Base-by-base conservation (phyloP, 306 rosid genomes). In the Dryas alaskensis region DNA sequence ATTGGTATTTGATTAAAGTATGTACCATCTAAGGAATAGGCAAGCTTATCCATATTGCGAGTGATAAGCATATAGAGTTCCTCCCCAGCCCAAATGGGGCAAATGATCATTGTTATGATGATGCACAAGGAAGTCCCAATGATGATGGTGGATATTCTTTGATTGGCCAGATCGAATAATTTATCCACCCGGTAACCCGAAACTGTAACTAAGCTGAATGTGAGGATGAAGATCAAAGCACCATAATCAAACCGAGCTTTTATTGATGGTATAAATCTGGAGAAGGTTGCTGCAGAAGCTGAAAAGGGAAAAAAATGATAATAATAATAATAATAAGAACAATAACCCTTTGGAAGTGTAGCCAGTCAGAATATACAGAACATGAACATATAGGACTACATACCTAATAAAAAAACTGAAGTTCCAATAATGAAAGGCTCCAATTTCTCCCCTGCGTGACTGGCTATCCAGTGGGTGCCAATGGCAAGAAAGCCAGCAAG, bases 31-130 rank as follows among this genome's bases (percentile, higher is more conserved):
- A 94, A 58, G 72, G 97, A 88, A 70, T 78, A 68, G 25, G 94
- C 88, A 4, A 92, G 83, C 47, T 92, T 94, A 84, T 94, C 93
- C 76, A 94, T 82, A 73, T 94, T 92, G 2, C 76, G 55, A 4
- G 81, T 79, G 70, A 78, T 80, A n/a, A 88, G 81, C 76, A 31
- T 46, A 65, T 72, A 54, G 69, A 92, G 99, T 72, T 94, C 92
- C 49, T 69, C 69, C 73, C 99, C 97, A 45, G 99, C 97, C 99
- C 97, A 94, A n/a, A 91, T 58, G 69, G 99, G 99, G 19, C 84
- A 74, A 77, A 94, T 59, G 37, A 76, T 63, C 12, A 82, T 43
- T 83, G 87, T 92, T 2, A 88, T 79, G 2, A 84, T 50, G 7
- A 87, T 71, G 82, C 97, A 92, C 59, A 94, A 69, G 3, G 82